Evolutionary conservation across 108 stramenopile species (phyloP), one percentile per base, ranked within the genome.

Genomic region (Skeletonema marinoi): DNA sequence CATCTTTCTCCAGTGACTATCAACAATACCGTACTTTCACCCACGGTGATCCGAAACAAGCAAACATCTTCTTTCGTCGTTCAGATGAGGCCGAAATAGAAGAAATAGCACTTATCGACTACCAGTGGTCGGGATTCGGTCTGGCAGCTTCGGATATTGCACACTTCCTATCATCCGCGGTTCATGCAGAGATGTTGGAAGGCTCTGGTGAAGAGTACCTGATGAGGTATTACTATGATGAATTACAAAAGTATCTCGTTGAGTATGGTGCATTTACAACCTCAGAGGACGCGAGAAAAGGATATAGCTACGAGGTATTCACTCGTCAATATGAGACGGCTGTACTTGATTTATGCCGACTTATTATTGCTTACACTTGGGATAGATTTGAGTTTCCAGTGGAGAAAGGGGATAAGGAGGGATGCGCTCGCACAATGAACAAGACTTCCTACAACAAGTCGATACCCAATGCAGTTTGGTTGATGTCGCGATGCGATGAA

Each of bases 81-180:
- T 58, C n/a, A n/a, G 21, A 41, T 9, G 68, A 63, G 21, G 48
- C 54, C 32, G 66, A 76, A 17, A 51, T 84, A 16, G 21, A 56
- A 25, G 77, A 88, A 36, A 83, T 91, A 33, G 88, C 87, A 29
- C 50, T 91, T 9, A 84, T 91, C 38, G 90, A 91, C 60, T 91
- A 88, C 65, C 90, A 91, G 71, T 91, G 87, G 87, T 62, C 50
- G 44, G 90, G 90, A 5, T 85, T 84, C 60, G 90, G 90, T 4
- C 72, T 91, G n/a, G 90, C 88, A 17, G 87, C 90, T 12, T 82
- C 87, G 29, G 90, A 91, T 59, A 73, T 91, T 30, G 90, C 90
- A 19, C 88, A 91, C 58, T 78, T 74, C 46, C 71, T 91, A 39
- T 56, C 66, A 32, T 67, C 73, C 51, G 85, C 88, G 2, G 74